These are phyloP conservation scores for Gamarada debralockiae DNA, from an alignment of 495 filamentous ascomycete species.

Conservation along the genomic window DNA sequence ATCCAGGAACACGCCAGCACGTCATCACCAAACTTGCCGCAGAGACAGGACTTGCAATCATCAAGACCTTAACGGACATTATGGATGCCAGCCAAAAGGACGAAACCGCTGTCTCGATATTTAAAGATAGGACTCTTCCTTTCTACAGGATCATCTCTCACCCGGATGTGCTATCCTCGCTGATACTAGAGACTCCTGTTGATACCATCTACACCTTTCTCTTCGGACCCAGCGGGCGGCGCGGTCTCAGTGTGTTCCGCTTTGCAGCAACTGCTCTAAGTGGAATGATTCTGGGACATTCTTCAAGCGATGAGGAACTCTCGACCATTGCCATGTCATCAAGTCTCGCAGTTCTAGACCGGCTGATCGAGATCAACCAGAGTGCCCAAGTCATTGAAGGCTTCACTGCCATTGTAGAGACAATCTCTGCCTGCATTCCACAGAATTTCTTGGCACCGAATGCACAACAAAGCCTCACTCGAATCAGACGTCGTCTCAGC, in stretches of 20 bases:
- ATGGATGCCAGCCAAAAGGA: conserved; percentile 21
- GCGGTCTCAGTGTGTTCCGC: conserved; percentile 29
- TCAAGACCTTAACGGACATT: conserved; percentile 20
- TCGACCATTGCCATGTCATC: conserved; percentile 24
- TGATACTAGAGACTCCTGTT: conserved; percentile 50
- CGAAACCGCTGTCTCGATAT: conserved; percentile 33
- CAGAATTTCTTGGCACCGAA: conserved; percentile 22
- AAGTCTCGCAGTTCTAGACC: conserved; percentile 29
- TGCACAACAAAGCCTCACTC: conserved; percentile 26
- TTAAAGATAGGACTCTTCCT: conserved; percentile 33
- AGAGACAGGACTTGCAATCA: conserved; percentile 26
- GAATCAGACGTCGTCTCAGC: conserved; percentile 33
- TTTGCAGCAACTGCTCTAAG: conserved; percentile 19
- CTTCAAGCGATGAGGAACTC: conserved; percentile 29
- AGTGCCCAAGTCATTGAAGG: conserved; percentile 26
- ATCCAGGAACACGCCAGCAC: conserved; percentile 20
- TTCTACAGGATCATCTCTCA: conserved; percentile 51
- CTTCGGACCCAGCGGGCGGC: conserved; percentile 44
- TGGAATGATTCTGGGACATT: conserved; percentile 24
- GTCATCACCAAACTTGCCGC: conserved; percentile 22
- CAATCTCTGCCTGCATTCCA: conserved; percentile 25
- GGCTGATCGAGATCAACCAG: conserved; percentile 29
- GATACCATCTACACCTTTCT: conserved; percentile 55
- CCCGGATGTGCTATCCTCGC: conserved; percentile 45
- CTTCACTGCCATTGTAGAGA: conserved; percentile 27